These are phyloP conservation scores for Xylariaceae sp. DNA, from an alignment of 2,329 filamentous ascomycete genomes.

Conservation along the genomic window DNA sequence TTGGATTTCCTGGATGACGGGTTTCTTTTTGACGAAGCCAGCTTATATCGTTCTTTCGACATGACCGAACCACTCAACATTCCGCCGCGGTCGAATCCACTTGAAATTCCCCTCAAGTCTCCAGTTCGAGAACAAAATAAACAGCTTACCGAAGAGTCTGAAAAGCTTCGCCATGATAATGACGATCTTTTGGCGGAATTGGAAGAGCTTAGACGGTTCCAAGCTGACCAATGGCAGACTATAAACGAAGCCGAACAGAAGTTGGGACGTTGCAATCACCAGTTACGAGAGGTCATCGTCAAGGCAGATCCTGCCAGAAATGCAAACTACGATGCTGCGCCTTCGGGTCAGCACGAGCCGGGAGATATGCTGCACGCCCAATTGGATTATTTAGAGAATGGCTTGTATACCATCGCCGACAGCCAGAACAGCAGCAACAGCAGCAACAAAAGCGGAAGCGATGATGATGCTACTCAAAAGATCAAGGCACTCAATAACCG, in stretches of 20 bases:
- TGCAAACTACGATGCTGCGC: constrained; percentile 43
- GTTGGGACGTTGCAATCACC: constrained; percentile 65
- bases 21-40: constrained; percentile 73
- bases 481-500: constrained; percentile 63
- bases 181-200: constrained; percentile 36
- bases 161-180: constrained; percentile 47
- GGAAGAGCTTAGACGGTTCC: constrained; percentile 36
- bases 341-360: constrained; percentile 39
- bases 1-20: constrained; percentile 54
- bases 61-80: constrained; percentile 50
- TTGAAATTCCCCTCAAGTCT: constrained; percentile 60
- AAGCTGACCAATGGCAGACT: constrained; percentile 43
- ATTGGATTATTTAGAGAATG: constrained; percentile 68
- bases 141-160: constrained; percentile 48
- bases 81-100: constrained; percentile 39
- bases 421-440: constrained; percentile 44
- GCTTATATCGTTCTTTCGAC: constrained; percentile 68
- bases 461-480: constrained; percentile 49
- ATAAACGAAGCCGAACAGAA: constrained; percentile 63
- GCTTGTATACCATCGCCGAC: constrained; percentile 58
- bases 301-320: constrained; percentile 58
- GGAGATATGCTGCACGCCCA: constrained; percentile 53
- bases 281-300: constrained; percentile 65
- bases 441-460: too few relatives aligned
- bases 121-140: constrained; percentile 53